phyloP scores from a whole-genome alignment of 768 basidiomycete species.

The Mycena indigotica region DNA sequence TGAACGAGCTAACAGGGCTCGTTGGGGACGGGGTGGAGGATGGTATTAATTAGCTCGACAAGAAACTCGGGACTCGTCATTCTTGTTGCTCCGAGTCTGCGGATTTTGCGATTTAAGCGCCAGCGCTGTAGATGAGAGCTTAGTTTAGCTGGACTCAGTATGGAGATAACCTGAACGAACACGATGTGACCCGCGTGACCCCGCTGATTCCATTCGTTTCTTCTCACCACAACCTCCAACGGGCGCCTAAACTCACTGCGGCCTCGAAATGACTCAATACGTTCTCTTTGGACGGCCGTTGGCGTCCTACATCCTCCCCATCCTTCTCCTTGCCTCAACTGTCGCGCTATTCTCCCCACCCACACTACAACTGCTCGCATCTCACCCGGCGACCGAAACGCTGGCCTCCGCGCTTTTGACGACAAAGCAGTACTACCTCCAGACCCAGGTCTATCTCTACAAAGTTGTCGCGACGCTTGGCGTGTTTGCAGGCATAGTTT shows the following conservation, averaged over 20 bases:
- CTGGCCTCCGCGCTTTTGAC: not conserved
- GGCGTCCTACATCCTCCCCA: not conserved
- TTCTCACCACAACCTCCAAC: not conserved
- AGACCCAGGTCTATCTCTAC: not conserved
- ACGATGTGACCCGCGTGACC: too few species aligned
- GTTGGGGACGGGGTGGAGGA: constrained; percentile 3
- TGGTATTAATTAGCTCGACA: too few species aligned
- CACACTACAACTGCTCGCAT: not conserved
- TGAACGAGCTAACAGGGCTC: constrained; percentile 17
- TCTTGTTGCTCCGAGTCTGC: too few species aligned
- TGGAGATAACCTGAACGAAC: too few species aligned
- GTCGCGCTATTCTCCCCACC: not conserved
- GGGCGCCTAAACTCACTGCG: not conserved
- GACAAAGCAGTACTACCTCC: not conserved
- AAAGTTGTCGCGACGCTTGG: not conserved
- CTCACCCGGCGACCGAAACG: not conserved
- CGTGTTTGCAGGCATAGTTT: not conserved
- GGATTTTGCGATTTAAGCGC: too few species aligned
- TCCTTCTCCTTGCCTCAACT: not conserved
- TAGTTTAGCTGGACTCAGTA: too few species aligned
- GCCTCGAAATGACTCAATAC: not conserved
- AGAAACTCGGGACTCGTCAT: too few species aligned
- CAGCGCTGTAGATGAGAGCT: too few species aligned
- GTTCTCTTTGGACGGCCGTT: not conserved
- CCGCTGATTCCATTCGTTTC: not conserved